These are phyloP conservation scores for Cicer cuneatum DNA, from an alignment of 306 rosid genomes.

Conservation along the genomic window DNA sequence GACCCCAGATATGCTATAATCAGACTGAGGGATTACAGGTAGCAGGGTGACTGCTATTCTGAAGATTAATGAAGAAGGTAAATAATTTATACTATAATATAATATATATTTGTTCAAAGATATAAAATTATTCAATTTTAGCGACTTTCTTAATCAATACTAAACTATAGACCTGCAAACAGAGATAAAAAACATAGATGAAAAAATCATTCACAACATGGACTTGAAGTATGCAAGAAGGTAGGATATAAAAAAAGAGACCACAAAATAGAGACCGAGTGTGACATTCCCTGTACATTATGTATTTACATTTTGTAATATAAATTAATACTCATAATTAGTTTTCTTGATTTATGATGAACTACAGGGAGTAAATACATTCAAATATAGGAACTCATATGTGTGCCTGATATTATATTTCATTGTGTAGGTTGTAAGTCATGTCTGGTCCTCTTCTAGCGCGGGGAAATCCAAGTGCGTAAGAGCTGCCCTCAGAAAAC, in stretches of 20 bases:
- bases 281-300: background rate
- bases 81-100: background rate
- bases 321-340: conserved; percentile 7
- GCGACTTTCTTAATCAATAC: background rate
- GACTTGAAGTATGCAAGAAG: background rate
- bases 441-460: conserved; percentile 52
- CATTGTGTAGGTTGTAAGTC: conserved; percentile 58
- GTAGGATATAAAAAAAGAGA: conserved; percentile 10
- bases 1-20: background rate
- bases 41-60: background rate
- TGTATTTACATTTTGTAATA: background rate
- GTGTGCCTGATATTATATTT: conserved; percentile 31
- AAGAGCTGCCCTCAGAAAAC: conserved; percentile 62
- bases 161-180: background rate
- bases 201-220: background rate
- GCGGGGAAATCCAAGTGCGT: conserved; percentile 47
- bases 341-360: conserved; percentile 21
- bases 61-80: background rate
- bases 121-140: background rate
- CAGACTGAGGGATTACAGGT: background rate
- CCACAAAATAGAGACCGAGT: background rate
- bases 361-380: conserved; percentile 10
- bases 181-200: background rate
- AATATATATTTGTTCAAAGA: too few species aligned
- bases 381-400: background rate